A percentile compares a stretch with the other conserved stretches of the same genome.
Evolutionary conservation across 371 early-diverging fungal genomes (phyloP).

Genomic region (Umbelopsis sp.): DNA sequence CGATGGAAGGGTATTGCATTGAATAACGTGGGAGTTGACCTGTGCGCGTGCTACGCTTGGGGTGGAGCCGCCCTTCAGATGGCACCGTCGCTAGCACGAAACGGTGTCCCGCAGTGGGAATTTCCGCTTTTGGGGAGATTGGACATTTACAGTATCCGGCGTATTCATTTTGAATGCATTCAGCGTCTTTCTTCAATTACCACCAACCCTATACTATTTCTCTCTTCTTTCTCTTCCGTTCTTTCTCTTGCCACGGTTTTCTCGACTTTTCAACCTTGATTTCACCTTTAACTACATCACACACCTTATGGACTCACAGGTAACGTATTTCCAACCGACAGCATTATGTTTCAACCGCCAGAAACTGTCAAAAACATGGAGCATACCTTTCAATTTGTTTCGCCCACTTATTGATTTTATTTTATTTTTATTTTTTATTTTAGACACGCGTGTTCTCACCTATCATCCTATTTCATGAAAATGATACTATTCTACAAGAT

Average conservation of each 20-base stretch:
- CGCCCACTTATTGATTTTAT: neutral
- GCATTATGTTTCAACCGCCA: neutral
- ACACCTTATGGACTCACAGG: constrained; percentile 9
- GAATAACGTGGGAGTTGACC: too few relatives aligned
- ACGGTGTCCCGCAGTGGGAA: constrained; percentile 8
- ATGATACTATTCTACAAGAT: neutral
- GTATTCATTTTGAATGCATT: neutral
- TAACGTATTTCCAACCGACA: neutral
- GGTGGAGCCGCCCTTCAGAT: too few relatives aligned
- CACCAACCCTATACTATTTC: neutral
- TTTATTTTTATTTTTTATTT: too few relatives aligned
- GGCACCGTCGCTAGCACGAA: neutral
- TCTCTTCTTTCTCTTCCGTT: neutral
- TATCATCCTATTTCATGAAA: constrained; percentile 14
- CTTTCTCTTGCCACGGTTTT: neutral
- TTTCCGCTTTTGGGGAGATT: constrained; percentile 7
- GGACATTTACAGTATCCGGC: constrained; percentile 16
- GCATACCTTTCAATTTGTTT: neutral
- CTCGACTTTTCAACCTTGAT: too few relatives aligned
- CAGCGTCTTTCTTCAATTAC: neutral
- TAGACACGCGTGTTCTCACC: constrained; percentile 14
- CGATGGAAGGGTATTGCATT: too few relatives aligned
- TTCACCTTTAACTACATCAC: neutral
- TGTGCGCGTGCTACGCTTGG: too few relatives aligned
- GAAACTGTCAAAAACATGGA: constrained; percentile 8